Evolutionary conservation across 1,139 yeast genomes (phyloP).

Genomic region (Williopsis jadinii): DNA sequence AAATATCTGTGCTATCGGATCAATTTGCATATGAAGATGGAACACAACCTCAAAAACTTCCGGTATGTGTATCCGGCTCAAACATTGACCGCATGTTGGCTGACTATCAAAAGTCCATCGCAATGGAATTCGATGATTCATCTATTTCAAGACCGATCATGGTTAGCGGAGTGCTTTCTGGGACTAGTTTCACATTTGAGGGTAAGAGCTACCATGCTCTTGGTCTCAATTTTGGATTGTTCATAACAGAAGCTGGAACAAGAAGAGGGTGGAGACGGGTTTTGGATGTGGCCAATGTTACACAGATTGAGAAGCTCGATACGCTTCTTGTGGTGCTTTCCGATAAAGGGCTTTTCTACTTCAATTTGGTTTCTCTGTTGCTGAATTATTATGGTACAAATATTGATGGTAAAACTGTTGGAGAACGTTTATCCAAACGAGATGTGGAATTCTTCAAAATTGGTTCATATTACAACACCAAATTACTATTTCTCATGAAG

Average conservation of each 20-base stretch:
- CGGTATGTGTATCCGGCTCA: constrained; percentile 56
- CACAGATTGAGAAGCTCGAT: constrained; percentile 56
- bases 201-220: constrained; percentile 31
- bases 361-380: constrained; percentile 38
- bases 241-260: constrained; percentile 28
- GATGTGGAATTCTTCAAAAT: constrained; percentile 49
- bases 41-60: constrained; percentile 49
- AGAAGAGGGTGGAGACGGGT: constrained; percentile 52
- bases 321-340: constrained; percentile 55
- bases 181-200: constrained; percentile 30
- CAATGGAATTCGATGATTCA: constrained; percentile 14
- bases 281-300: constrained; percentile 44
- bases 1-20: constrained; percentile 46
- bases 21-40: constrained; percentile 59
- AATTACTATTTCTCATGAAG: constrained; percentile 29
- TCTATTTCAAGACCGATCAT: constrained; percentile 45
- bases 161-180: constrained; percentile 29
- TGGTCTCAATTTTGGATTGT: constrained; percentile 42
- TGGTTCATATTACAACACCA: constrained; percentile 55
- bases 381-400: constrained; percentile 22
- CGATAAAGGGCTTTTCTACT: constrained; percentile 53
- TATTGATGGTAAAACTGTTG: constrained; percentile 19
- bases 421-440: constrained; percentile 29
- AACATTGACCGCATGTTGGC: constrained; percentile 47
- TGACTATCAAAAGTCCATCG: constrained; percentile 22